Percentiles rank a stretch among this genome's conserved stretches.
These are phyloP conservation scores for Trypanosoma cruzi DNA, from an alignment of 208 protist genomes.

Conservation along the genomic window DNA sequence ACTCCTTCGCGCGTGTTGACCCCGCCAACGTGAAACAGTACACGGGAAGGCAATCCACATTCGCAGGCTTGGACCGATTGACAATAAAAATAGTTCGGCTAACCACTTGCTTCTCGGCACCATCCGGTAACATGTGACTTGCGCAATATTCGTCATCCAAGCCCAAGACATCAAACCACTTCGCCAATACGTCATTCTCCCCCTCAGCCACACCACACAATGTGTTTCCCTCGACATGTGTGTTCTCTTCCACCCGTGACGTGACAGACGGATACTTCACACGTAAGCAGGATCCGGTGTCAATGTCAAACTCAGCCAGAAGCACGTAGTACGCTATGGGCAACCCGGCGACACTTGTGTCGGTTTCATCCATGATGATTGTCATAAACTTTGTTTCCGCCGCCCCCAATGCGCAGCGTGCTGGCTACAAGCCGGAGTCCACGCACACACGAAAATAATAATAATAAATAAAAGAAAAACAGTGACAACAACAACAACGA, in stretches of 20 bases:
- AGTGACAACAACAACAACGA: constrained; percentile 14
- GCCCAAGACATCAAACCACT: background rate
- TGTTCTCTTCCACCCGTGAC: background rate
- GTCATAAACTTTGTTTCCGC: background rate
- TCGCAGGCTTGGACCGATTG: constrained; percentile 43
- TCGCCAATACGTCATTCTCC: background rate
- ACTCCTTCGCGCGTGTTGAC: background rate
- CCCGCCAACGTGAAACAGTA: constrained; percentile 39
- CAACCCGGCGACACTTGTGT: background rate
- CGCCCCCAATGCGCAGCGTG: no score
- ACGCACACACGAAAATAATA: no score
- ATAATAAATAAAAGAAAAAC: background rate
- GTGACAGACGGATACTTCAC: constrained; percentile 40
- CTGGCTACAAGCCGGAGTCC: no score
- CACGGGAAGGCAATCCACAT: constrained; percentile 47
- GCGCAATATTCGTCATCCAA: constrained; percentile 64
- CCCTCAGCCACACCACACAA: background rate
- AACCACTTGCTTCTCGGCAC: constrained; percentile 64
- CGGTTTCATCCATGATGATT: background rate
- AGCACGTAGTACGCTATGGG: constrained; percentile 34
- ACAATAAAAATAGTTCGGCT: constrained; percentile 67
- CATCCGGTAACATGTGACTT: constrained; percentile 82
- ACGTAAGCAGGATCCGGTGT: constrained; percentile 65
- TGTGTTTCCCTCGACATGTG: constrained; percentile 3
- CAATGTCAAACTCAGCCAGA: constrained; percentile 84